Base-by-base conservation (phyloP, 805 yeast species). In the Starmerella apis region DNA sequence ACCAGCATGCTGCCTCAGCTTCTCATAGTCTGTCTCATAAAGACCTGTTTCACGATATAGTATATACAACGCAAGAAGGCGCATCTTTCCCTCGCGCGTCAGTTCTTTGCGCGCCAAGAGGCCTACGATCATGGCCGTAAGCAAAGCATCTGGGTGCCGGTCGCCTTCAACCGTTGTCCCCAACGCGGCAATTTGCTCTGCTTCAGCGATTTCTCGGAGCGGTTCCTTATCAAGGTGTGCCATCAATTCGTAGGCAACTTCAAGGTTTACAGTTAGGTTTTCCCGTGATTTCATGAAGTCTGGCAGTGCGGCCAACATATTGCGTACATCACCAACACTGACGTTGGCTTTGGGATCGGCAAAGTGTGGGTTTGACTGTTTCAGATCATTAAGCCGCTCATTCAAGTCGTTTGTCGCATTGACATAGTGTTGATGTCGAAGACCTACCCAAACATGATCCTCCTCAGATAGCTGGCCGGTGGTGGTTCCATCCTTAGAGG, bases 171-270 rank as follows among this genome's bases (percentile, higher is more conserved):
- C 71, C 49, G 79, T 80, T 2, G 75, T 64, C 20, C 94, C 94
- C 38, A 78, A 77, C 3, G 86, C 84, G 55, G 87, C 73, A 18
- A 80, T 76, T 66, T 88, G 96, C 66, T 92, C 97, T 51, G 87
- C 73, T 55, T 85, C 92, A 1, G 95, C 86, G 18, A 84, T 71
- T 52, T 78, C 86, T 8, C 82, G 79, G 56, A 86, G 67, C 37
- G 76, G 73, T 53, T 79, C 71, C 25, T 70, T 71, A 45, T 79
- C 76, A 62, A 81, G 79, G 14, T 73, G 66, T 24, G 71, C 73
- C 65, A 84, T 70, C 61, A 88, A 79, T 59, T 78, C 79, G 55
- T 81, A 84, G 39, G 71, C 70, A 61, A 68, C 61, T 33, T 64
- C 64, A 25, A 68, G 48, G 55, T 63, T 64, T 37, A 68, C 53